Evolutionary conservation across 1,284 basidiomycete genomes (phyloP), one percentile per base, ranked within the genome.

Genomic region (Pyrrhoderma noxium): DNA sequence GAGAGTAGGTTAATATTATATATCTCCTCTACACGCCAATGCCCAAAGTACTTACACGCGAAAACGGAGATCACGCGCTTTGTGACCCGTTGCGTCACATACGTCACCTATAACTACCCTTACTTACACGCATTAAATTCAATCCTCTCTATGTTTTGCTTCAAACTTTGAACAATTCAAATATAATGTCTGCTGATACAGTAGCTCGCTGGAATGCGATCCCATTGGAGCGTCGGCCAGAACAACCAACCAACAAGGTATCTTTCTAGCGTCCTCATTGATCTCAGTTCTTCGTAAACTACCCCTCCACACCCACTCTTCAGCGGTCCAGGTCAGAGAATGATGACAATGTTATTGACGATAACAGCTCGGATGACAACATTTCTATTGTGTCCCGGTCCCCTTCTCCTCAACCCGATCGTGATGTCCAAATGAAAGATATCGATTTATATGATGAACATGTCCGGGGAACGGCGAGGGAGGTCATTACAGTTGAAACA

Each of bases 401-500:
- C 0, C 85, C 86, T 8, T 89, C 87, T 3, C 79, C 80, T 1
- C 54, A 62, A 1, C 51, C 59, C 54, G 61, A 65, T 16, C 79
- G 77, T 75, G 77, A 82, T 55, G 68, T 80, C 37, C 78, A 82
- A 63, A 54, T 57, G 27, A 61, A 60, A 47, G 52, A 67, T 58
- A 55, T 68, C 23, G 60, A 67, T 57, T 79, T 79, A 60, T 85
- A 86, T 60, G 83, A 87, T 57, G 81, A 86, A 61, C 77, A 80
- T 61, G 65, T 78, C 44, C 68, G 65, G 14, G 71, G 72, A 13
- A 61, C 67, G 11, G 68, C 70, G 34, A 72, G 67, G 38, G 87
- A 90, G 61, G 72, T 80, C 56, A 74, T 89, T 57, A 89, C 88
- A 2, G 78, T 89, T 50, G 82, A 89, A 49, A 89, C 86, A 31